Base-by-base conservation (phyloP, 2,329 filamentous ascomycete genomes). In the Fusarium clavum region DNA sequence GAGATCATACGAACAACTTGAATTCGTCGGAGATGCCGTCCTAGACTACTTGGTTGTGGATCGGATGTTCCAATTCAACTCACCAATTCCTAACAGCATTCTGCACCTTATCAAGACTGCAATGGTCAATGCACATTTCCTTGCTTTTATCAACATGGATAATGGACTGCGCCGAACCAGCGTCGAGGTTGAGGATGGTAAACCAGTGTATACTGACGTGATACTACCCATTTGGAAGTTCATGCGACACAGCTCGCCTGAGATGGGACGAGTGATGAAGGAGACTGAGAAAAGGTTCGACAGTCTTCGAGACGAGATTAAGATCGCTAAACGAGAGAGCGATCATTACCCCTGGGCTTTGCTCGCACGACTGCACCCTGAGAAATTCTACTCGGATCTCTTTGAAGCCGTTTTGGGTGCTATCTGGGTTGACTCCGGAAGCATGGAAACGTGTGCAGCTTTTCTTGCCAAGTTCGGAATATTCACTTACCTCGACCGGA, bases 21-120 rank as follows among this genome's bases (percentile, higher is more conserved):
- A 98, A 76, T 97, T 96, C 74, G 82, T 98, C 0, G 95, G 95
- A 2, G 95, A 98, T 73, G 88, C 94, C 0, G 83, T 98, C 4
- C 87, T 98, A 0, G 95, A 98, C 79, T 87, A 90, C 72, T 83
- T 97, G 58, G 83, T 98, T 51, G 89, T 93, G 10, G 83, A 81
- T 1, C 83, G 81, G n/a, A 80, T 95, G 8, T 92, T 88, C 77
- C 74, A 77, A 4, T 70, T 78, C 14, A 70, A 77, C 3, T 80
- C 81, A 0, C 80, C 84, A 5, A 75, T 88, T 1, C 60, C 79
- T 0, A 82, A 87, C 51, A 76, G 84, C 5, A 81, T 87, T n/a
- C 93, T 98, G 88, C 94, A 97, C 72, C 81, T 89, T 5, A 82
- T 95, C 59, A 91, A 92, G 61, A 90, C 91, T 2, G 91, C 92